phyloP scores from a whole-genome alignment of 2,329 filamentous ascomycete genomes.

The Cytospora mali region DNA sequence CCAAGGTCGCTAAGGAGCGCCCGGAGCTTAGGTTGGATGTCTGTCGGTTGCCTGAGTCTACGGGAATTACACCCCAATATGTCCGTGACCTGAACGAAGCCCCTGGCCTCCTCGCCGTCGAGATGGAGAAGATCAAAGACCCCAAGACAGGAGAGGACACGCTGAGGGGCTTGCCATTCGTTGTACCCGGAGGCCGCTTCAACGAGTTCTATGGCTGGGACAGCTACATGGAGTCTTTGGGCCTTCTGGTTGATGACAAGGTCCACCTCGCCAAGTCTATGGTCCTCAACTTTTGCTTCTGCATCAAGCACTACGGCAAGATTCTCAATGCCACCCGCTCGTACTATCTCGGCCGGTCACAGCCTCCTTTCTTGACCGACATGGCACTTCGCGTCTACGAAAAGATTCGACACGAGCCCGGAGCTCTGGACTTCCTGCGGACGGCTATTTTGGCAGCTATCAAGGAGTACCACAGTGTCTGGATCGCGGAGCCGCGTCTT shows the following conservation, averaged over 20 bases:
- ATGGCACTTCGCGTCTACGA: slow-evolving; percentile 95
- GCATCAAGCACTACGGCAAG: slow-evolving; percentile 97
- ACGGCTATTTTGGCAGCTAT: slow-evolving; percentile 85
- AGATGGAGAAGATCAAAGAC: slow-evolving; percentile 77
- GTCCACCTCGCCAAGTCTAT: slow-evolving; percentile 89
- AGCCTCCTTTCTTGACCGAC: slow-evolving; percentile 95
- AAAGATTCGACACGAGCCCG: slow-evolving; percentile 84
- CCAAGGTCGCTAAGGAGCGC: slow-evolving; percentile 71
- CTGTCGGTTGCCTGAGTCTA: slow-evolving; percentile 66
- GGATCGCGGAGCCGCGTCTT: slow-evolving; percentile 76
- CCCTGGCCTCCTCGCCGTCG: slow-evolving; percentile 86
- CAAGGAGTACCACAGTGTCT: slow-evolving; percentile 93
- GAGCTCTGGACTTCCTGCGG: slow-evolving; percentile 78
- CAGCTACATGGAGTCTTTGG: slow-evolving; percentile 96
- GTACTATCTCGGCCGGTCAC: slow-evolving; percentile 92
- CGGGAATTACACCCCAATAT: slow-evolving; percentile 74
- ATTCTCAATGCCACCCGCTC: slow-evolving; percentile 96
- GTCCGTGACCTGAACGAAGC: slow-evolving; percentile 83
- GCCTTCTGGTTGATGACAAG: slow-evolving; percentile 81
- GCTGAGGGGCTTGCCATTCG: slow-evolving; percentile 82
- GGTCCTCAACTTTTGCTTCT: slow-evolving; percentile 97
- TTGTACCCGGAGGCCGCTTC: slow-evolving; percentile 96
- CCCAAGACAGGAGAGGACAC: slow-evolving; percentile 69
- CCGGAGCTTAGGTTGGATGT: slow-evolving; percentile 90
- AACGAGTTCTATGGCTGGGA: slow-evolving; percentile 99